Conservation (phyloP, 2,329 filamentous ascomycete genomes). For the Aspergillus sclerotialis region DNA sequence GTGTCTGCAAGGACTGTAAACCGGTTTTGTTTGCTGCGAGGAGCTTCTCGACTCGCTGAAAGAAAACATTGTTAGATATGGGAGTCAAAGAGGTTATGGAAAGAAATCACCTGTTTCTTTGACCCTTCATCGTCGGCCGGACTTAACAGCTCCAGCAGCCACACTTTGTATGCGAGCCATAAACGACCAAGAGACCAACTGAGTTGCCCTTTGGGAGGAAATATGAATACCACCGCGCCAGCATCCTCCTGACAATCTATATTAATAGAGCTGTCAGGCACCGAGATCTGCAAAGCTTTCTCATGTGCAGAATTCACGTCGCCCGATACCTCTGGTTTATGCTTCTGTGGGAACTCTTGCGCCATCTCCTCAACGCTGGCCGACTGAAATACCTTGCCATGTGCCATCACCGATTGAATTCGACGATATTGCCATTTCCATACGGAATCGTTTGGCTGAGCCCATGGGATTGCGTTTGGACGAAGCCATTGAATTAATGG, state of each 20-base stretch:
- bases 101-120: constrained; percentile 8
- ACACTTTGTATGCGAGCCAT: constrained; percentile 10
- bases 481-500: constrained; percentile 20
- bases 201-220: constrained; percentile 9
- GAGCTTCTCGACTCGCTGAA: constrained; percentile 11
- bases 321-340: background rate
- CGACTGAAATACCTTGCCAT: constrained; percentile 14
- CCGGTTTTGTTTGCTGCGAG: constrained; percentile 6
- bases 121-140: constrained; percentile 9
- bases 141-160: constrained; percentile 8
- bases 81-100: background rate
- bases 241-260: constrained; percentile 4
- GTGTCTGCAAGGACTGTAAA: constrained; percentile 2
- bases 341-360: constrained; percentile 3
- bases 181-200: constrained; percentile 9
- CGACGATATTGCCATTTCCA: constrained; percentile 18
- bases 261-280: no score
- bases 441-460: background rate
- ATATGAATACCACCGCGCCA: constrained; percentile 14
- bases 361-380: constrained; percentile 5
- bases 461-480: constrained; percentile 12
- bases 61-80: background rate
- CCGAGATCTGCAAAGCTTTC: no score
- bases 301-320: no score
- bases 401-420: constrained; percentile 12